Evolutionary conservation across 176 grass and related monocot species (phyloP).

Genomic region (Typha latifolia): DNA sequence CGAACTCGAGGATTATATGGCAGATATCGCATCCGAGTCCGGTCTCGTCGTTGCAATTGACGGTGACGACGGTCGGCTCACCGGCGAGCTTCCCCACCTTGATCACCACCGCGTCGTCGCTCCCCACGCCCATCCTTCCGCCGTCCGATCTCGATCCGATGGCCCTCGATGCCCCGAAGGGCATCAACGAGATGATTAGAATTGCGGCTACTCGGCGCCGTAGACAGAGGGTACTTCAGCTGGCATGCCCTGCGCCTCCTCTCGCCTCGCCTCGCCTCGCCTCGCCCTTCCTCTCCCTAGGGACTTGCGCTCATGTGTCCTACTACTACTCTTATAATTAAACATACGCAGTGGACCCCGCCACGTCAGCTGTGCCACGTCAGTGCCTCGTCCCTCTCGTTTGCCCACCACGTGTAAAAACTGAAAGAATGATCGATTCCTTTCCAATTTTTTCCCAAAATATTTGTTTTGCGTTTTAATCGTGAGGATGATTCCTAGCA

Average conservation of each 20-base stretch:
- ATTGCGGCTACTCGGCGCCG: no score
- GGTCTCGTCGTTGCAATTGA: slow-evolving; percentile 85
- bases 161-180: background rate
- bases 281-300: background rate
- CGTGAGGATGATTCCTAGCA: no score
- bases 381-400: background rate
- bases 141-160: background rate
- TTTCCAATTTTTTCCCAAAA: no score
- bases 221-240: no score
- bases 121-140: slow-evolving; percentile 11
- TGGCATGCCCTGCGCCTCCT: no score
- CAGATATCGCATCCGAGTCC: slow-evolving; percentile 92
- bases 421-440: no score
- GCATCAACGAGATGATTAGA: background rate
- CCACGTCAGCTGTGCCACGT: background rate
- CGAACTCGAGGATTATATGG: slow-evolving; percentile 86
- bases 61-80: slow-evolving; percentile 58
- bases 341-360: background rate
- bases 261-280: background rate
- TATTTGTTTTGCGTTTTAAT: no score
- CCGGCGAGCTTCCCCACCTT: slow-evolving; percentile 32
- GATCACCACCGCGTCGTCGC: slow-evolving; percentile 74
- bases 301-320: background rate
- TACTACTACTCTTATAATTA: background rate
- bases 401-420: no score